Conservation (phyloP, 768 basidiomycete species). For the Pseudohyphozyma bogoriensis region DNA sequence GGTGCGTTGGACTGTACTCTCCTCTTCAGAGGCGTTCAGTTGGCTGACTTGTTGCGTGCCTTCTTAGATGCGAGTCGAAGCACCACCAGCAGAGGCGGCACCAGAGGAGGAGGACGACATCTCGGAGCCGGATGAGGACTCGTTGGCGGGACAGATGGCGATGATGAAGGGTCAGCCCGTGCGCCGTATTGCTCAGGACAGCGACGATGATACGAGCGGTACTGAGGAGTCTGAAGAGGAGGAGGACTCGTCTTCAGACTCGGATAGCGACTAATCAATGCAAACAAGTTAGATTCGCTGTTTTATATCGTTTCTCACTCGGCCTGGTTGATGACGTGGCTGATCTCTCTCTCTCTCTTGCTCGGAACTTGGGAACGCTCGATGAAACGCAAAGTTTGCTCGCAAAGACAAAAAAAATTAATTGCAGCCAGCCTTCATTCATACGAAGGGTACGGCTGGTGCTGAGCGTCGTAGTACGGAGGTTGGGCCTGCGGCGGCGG, state of each 20-base stretch:
- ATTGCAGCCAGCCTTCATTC: too few relatives aligned
- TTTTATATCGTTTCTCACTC: too few relatives aligned
- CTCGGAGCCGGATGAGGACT: slow-evolving; percentile 94
- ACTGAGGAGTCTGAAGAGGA: slow-evolving; percentile 44
- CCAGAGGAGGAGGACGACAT: slow-evolving; percentile 70
- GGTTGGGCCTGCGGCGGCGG: too few relatives aligned
- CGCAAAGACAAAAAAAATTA: too few relatives aligned
- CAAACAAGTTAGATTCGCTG: too few relatives aligned
- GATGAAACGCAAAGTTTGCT: too few relatives aligned
- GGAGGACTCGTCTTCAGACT: slow-evolving; percentile 30
- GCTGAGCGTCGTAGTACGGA: too few relatives aligned
- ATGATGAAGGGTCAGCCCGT: slow-evolving; percentile 50
- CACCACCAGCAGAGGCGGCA: slow-evolving; percentile 52
- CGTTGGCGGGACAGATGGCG: slow-evolving; percentile 94
- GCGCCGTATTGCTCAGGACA: slow-evolving; percentile 35
- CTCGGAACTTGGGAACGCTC: too few relatives aligned
- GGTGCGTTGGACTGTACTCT: slow-evolving; percentile 44
- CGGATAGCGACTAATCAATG: slow-evolving; percentile 1
- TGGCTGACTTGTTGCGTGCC: neutral
- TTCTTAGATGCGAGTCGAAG: slow-evolving; percentile 72
- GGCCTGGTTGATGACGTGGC: too few relatives aligned
- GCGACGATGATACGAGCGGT: slow-evolving; percentile 48
- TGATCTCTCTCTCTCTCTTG: too few relatives aligned
- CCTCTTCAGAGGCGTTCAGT: neutral
- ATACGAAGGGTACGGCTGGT: too few relatives aligned